A percentile compares a stretch with the other conserved stretches of the same genome.
Conservation (phyloP, 805 yeast species). For the Saitoella complicata region DNA sequence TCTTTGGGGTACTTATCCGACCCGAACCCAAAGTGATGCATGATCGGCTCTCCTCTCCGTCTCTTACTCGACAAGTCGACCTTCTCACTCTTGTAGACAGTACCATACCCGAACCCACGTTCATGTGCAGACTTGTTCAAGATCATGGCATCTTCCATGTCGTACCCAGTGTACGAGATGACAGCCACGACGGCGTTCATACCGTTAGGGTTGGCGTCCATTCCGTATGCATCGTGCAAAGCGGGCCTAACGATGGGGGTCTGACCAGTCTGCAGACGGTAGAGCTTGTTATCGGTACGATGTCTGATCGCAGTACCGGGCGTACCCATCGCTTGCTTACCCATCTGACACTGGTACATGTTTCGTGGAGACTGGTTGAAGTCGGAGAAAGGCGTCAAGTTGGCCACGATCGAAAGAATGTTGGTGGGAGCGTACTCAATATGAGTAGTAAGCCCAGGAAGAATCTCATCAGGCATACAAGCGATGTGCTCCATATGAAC, state of each 20-base stretch:
- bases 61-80: slow-evolving; percentile 63
- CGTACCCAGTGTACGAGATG: slow-evolving; percentile 95
- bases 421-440: slow-evolving; percentile 93
- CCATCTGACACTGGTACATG: slow-evolving; percentile 99
- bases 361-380: slow-evolving; percentile 98
- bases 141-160: slow-evolving; percentile 99
- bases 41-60: slow-evolving; percentile 83
- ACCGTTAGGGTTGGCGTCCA: slow-evolving; percentile 98
- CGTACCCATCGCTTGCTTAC: slow-evolving; percentile 99
- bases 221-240: slow-evolving; percentile 86
- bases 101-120: slow-evolving; percentile 95
- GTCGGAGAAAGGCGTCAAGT: slow-evolving; percentile 94
- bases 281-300: slow-evolving; percentile 87
- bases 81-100: slow-evolving; percentile 87
- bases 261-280: slow-evolving; percentile 87
- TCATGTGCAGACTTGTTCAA: slow-evolving; percentile 94
- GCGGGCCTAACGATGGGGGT: slow-evolving; percentile 93
- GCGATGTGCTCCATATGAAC: slow-evolving; percentile 84
- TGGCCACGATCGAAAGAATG: slow-evolving; percentile 84
- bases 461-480: slow-evolving; percentile 82
- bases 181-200: slow-evolving; percentile 97
- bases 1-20: slow-evolving; percentile 70
- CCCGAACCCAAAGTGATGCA: slow-evolving; percentile 91
- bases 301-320: slow-evolving; percentile 92
- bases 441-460: slow-evolving; percentile 65